Conservation (phyloP, 1,139 yeast species). For the Blastobotrys persicus region DNA sequence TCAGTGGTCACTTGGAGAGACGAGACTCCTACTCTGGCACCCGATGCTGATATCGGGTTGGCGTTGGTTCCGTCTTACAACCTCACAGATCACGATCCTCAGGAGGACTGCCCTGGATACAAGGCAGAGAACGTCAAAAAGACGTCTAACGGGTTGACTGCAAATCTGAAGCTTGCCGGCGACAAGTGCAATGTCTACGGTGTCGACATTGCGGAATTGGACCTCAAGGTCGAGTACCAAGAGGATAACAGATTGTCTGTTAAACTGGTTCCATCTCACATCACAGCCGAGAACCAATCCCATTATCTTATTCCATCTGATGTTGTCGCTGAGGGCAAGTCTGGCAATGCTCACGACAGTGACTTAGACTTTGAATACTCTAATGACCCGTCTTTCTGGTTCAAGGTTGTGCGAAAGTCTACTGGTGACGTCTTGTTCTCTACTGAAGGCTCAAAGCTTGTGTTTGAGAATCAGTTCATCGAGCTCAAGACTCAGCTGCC, state of each 20-base stretch:
- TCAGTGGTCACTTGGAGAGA: constrained; percentile 4
- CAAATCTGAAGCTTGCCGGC: constrained; percentile 31
- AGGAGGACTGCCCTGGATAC: constrained; percentile 35
- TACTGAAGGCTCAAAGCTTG: constrained; percentile 38
- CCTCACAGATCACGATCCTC: constrained; percentile 28
- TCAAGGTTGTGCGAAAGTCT: constrained; percentile 33
- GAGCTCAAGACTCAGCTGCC: constrained; percentile 38
- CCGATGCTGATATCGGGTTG: neutral
- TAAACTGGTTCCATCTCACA: constrained; percentile 33
- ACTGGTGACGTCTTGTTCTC: constrained; percentile 35
- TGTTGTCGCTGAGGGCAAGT: constrained; percentile 30
- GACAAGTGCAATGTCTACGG: constrained; percentile 37
- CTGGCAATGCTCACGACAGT: constrained; percentile 17
- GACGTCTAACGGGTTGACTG: constrained; percentile 30
- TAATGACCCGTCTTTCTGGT: constrained; percentile 32
- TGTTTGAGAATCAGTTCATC: constrained; percentile 38
- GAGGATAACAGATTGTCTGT: constrained; percentile 33
- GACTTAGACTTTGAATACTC: constrained; percentile 32
- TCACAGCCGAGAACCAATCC: constrained; percentile 25
- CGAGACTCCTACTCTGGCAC: neutral
- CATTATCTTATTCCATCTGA: constrained; percentile 35
- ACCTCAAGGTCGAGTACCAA: constrained; percentile 37
- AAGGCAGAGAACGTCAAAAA: constrained; percentile 24
- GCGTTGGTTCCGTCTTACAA: neutral
- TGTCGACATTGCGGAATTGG: constrained; percentile 34